Conservation (phyloP, 768 basidiomycete species). For the Porphyrellus cyaneotinctus region DNA sequence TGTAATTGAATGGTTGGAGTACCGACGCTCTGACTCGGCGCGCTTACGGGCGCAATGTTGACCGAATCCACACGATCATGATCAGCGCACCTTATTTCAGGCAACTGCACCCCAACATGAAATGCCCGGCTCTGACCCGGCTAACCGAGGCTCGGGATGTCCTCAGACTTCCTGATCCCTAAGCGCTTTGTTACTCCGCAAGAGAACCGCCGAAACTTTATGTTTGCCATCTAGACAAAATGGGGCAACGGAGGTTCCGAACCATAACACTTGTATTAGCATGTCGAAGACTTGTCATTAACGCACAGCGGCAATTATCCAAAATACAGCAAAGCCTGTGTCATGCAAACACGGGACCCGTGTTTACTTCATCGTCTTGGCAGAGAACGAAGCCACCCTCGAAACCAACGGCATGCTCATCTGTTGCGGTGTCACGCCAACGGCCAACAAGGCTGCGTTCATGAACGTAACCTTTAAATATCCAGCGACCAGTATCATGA, state of each 20-base stretch:
- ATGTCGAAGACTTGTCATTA: slow-evolving; percentile 14
- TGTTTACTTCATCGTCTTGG: slow-evolving; percentile 28
- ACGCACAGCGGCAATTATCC: slow-evolving; percentile 11
- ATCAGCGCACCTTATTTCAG: slow-evolving; percentile 10
- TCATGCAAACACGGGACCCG: slow-evolving; percentile 16
- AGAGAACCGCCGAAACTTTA: not conserved
- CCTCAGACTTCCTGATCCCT: slow-evolving; percentile 6
- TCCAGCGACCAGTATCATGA: slow-evolving; percentile 38
- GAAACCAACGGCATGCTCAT: slow-evolving; percentile 38
- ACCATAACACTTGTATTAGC: slow-evolving; percentile 1
- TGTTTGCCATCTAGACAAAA: not conserved
- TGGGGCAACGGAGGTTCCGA: not conserved
- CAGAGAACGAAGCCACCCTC: slow-evolving; percentile 48
- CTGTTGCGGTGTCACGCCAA: slow-evolving; percentile 49
- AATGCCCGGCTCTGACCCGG: not conserved
- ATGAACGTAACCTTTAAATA: slow-evolving; percentile 52
- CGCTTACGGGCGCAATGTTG: not conserved
- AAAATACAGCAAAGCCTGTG: slow-evolving; percentile 9
- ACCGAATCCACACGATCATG: slow-evolving; percentile 7
- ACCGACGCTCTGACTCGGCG: not conserved
- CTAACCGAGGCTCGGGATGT: slow-evolving; percentile 15
- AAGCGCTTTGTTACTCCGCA: slow-evolving; percentile 10
- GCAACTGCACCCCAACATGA: not conserved
- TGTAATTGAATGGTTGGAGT: not conserved
- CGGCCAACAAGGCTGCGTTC: slow-evolving; percentile 48